phyloP scores from a whole-genome alignment of 1,284 basidiomycete genomes.

The Apiotrichum gracile region DNA sequence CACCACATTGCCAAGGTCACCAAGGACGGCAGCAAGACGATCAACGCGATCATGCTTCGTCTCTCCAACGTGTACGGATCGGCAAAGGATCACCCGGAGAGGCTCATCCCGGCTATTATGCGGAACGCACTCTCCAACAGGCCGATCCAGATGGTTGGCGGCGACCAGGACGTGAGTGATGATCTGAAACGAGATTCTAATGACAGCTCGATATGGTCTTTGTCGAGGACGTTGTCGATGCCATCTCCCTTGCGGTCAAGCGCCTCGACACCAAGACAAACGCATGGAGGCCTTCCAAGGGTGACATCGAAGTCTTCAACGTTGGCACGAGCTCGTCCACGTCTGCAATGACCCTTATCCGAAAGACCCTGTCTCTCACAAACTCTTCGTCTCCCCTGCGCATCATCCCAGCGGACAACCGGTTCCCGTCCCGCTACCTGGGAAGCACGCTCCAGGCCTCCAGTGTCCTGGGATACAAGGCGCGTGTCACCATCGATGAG shows the following conservation, averaged over 20 bases:
- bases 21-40: background rate
- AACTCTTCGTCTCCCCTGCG: slow-evolving; percentile 30
- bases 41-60: slow-evolving; percentile 25
- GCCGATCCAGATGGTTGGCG: slow-evolving; percentile 33
- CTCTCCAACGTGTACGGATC: slow-evolving; percentile 33
- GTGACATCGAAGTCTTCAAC: slow-evolving; percentile 26
- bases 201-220: slow-evolving; percentile 26
- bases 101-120: slow-evolving; percentile 28
- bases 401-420: slow-evolving; percentile 22
- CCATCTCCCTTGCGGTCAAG: slow-evolving; percentile 20
- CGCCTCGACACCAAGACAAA: slow-evolving; percentile 4
- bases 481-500: slow-evolving; percentile 21
- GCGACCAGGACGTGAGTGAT: slow-evolving; percentile 26
- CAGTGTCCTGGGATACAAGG: slow-evolving; percentile 19
- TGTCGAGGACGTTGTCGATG: slow-evolving; percentile 30
- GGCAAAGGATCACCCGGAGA: slow-evolving; percentile 26
- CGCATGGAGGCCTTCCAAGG: background rate
- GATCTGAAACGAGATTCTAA: background rate
- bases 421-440: slow-evolving; percentile 23
- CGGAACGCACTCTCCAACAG: slow-evolving; percentile 28
- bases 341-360: slow-evolving; percentile 22
- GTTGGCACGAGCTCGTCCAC: slow-evolving; percentile 21
- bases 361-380: slow-evolving; percentile 24
- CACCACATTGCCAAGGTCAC: background rate
- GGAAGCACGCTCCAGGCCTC: slow-evolving; percentile 18